Conservation (phyloP, 176 grass and related monocot genomes). For the Bothriochloa decipiens region DNA sequence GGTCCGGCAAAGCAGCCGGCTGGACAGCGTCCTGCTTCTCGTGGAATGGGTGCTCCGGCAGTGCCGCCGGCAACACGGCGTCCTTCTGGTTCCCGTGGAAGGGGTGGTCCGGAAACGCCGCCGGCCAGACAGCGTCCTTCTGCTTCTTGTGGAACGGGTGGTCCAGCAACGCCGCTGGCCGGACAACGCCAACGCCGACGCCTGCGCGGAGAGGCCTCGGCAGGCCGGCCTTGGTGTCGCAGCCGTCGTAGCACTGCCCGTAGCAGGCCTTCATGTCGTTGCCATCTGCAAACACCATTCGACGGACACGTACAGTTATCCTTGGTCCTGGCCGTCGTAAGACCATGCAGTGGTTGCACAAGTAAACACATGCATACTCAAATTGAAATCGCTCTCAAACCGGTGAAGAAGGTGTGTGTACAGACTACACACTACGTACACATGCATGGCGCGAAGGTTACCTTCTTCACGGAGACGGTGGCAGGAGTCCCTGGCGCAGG, state of each 20-base stretch:
- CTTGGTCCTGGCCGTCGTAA: neutral
- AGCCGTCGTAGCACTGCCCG: conserved; percentile 40
- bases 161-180: neutral
- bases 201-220: conserved; percentile 46
- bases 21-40: neutral
- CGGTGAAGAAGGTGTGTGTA: neutral
- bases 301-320: neutral
- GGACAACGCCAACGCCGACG: neutral
- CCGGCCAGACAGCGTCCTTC: neutral
- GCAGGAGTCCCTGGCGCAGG: conserved; percentile 37
- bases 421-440: too few relatives aligned
- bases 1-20: neutral
- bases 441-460: neutral
- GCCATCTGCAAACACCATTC: conserved; percentile 24
- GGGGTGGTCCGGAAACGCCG: neutral
- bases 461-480: conserved; percentile 2
- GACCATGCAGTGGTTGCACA: neutral
- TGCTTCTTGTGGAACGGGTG: neutral
- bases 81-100: neutral
- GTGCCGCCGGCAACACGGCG: too few relatives aligned
- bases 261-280: conserved; percentile 30
- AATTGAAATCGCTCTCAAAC: neutral
- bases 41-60: too few relatives aligned
- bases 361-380: neutral
- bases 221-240: conserved; percentile 5